Percentiles rank a stretch among this genome's conserved stretches.
These are phyloP conservation scores for Graphilbum ipis-grandicollis DNA, from an alignment of 2,329 filamentous ascomycete species.

Conservation along the genomic window DNA sequence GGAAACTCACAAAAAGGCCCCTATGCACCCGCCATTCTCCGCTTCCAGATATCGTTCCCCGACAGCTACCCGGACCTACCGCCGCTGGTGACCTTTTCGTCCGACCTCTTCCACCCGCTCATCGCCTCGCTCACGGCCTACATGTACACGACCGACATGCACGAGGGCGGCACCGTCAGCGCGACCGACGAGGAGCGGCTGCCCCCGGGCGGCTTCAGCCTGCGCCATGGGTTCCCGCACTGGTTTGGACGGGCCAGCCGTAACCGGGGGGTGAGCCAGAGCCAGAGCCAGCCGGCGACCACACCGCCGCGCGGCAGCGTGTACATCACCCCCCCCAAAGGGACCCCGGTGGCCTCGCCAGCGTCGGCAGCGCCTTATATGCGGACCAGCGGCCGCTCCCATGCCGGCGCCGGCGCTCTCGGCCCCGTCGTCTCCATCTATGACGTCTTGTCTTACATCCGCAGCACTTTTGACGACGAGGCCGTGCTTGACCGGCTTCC, in stretches of 20 bases:
- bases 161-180: constrained; percentile 61
- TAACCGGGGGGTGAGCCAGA: constrained; percentile 22
- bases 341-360: too few species aligned
- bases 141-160: constrained; percentile 69
- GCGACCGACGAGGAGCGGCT: constrained; percentile 69
- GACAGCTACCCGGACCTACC: constrained; percentile 61
- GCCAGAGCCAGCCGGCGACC: not conserved
- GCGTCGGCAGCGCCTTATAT: constrained; percentile 17
- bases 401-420: not conserved
- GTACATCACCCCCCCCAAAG: not conserved
- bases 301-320: too few species aligned
- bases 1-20: constrained; percentile 41
- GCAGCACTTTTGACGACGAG: constrained; percentile 65
- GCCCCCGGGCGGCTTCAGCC: constrained; percentile 76
- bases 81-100: constrained; percentile 73
- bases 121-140: constrained; percentile 89
- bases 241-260: constrained; percentile 59
- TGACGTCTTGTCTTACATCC: constrained; percentile 64
- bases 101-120: constrained; percentile 88
- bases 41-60: constrained; percentile 82
- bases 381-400: constrained; percentile 18
- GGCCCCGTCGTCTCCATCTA: constrained; percentile 34
- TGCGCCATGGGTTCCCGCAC: constrained; percentile 75
- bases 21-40: constrained; percentile 71
- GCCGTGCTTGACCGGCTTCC: constrained; percentile 62